Evolutionary conservation across 169 alveolate species (phyloP), one percentile per base, ranked within the genome.

Genomic region (Plasmodium coatneyi): DNA sequence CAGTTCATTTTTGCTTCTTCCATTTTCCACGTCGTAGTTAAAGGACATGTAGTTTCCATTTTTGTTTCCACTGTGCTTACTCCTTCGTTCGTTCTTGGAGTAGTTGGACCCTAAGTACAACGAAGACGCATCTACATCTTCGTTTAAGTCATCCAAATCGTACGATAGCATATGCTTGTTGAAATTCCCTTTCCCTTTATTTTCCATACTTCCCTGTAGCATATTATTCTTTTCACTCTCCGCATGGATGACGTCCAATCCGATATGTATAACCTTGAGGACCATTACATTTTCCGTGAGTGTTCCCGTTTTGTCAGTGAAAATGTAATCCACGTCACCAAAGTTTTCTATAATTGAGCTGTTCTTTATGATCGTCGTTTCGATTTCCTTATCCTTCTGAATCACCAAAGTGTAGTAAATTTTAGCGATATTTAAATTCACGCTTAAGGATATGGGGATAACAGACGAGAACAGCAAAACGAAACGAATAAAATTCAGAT

Each of bases 261-360:
- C 97, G 5, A 96, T 92, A 92, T 96, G 97, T 39, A 96, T 93
- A 39, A 93, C 92, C 52, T 96, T 96, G 19, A 96, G 92, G n/a
- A 97, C 96, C 99, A 99, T 99, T 71, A 98, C 99, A 94, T 99
- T 99, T 93, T 98, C 98, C 22, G 99, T 99, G 81, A 99, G 95
- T 10, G 99, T 99, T 22, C 99, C 99, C 6, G 99, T 99, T 96
- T 99, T 99, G 92, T 99, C 99, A 5, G 99, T 96, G 71, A 99
- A 96, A 36, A 99, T 94, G 94, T 97, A 98, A 43, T 97, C 98
- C n/a, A 99, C 97, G 43, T 99, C 96, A 28, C 99, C 99, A 54
- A 99, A 97, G 89, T 99, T 99, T 97, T 99, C 99, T 10, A 96
- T 96, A 19, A 96, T 93, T 82, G 96, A 34, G 39, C 96, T 97